Percentiles rank a stretch among this genome's conserved stretches.
Conservation (phyloP, 768 basidiomycete species). For the Rhodocollybia butyracea region DNA sequence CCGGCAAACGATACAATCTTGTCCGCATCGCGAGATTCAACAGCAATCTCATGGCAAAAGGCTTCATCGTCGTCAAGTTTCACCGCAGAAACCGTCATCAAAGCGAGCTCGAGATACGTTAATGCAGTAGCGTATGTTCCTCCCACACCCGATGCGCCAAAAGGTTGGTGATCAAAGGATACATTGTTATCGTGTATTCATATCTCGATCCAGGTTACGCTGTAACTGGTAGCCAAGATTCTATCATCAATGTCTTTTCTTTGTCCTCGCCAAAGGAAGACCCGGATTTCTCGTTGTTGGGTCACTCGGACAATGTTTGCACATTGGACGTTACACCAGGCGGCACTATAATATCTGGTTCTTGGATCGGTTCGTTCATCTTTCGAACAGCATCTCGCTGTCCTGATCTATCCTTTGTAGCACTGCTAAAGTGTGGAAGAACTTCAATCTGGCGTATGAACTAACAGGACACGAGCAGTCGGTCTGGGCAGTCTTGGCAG, state of each 20-base stretch:
- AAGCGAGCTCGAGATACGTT: slow-evolving; percentile 70
- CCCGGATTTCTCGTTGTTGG: slow-evolving; percentile 79
- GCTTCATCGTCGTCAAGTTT: slow-evolving; percentile 47
- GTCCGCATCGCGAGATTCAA: slow-evolving; percentile 89
- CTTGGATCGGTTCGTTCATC: slow-evolving; percentile 84
- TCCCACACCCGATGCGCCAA: slow-evolving; percentile 63
- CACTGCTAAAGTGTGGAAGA: slow-evolving; percentile 92
- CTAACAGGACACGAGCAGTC: slow-evolving; percentile 86
- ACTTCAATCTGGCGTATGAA: slow-evolving; percentile 67
- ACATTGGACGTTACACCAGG: slow-evolving; percentile 66
- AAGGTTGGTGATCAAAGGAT: slow-evolving; percentile 43
- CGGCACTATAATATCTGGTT: slow-evolving; percentile 86
- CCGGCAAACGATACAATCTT: slow-evolving; percentile 77
- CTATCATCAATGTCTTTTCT: slow-evolving; percentile 80
- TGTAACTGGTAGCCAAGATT: slow-evolving; percentile 87
- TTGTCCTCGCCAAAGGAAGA: slow-evolving; percentile 57
- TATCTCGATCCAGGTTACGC: slow-evolving; percentile 63
- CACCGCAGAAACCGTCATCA: slow-evolving; percentile 48
- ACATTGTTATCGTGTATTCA: not conserved
- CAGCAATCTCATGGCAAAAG: slow-evolving; percentile 83
- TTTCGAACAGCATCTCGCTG: not conserved
- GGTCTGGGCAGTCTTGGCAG: slow-evolving; percentile 88
- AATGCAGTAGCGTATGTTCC: slow-evolving; percentile 80
- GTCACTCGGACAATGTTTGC: slow-evolving; percentile 91
- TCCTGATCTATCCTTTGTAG: slow-evolving; percentile 37